Percentiles rank a stretch among this genome's conserved stretches.
These are phyloP conservation scores for Panicum hallii DNA, from an alignment of 202 grass and related monocot genomes.

Conservation along the genomic window DNA sequence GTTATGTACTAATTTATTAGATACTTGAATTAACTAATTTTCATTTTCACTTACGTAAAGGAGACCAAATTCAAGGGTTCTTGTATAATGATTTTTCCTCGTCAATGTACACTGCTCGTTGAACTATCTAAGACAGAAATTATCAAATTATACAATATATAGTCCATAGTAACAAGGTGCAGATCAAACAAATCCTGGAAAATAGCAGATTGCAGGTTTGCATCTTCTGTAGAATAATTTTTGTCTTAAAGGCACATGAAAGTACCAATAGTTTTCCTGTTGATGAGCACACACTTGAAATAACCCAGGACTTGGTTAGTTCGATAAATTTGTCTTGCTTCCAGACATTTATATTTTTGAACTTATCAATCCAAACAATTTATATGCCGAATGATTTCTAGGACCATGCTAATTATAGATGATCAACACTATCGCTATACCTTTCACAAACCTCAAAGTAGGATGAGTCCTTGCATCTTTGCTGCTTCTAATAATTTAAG, in stretches of 20 bases:
- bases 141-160: neutral
- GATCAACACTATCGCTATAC: neutral
- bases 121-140: neutral
- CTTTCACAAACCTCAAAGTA: neutral
- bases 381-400: neutral
- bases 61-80: neutral
- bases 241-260: neutral
- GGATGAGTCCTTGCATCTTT: neutral
- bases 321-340: neutral
- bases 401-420: slow-evolving; percentile 4
- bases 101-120: neutral
- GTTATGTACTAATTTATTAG: neutral
- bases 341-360: neutral
- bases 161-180: too few species aligned
- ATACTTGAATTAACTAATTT: neutral
- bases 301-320: slow-evolving; percentile 4
- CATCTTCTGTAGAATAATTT: neutral
- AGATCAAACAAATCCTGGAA: neutral
- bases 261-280: neutral
- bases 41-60: neutral
- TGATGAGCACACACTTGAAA: neutral
- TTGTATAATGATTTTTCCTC: neutral
- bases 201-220: neutral
- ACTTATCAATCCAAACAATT: neutral
- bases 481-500: neutral